These are phyloP conservation scores for Hexamita inflata DNA, from an alignment of 208 protist genomes.

Conservation along the genomic window DNA sequence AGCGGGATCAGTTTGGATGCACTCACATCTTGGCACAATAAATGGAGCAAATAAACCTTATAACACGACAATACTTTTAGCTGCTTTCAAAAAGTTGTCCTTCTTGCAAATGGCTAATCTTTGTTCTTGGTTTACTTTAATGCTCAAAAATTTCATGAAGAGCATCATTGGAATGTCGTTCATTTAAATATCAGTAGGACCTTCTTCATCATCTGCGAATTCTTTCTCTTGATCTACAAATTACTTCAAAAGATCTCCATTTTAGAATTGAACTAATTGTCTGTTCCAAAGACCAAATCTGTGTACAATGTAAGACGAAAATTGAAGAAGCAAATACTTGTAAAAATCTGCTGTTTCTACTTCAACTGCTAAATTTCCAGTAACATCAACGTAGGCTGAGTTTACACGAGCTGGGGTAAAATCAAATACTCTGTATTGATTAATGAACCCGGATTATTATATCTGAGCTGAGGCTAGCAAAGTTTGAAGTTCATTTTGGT, in stretches of 20 bases:
- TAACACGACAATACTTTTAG: too few relatives aligned
- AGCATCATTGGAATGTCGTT: neutral
- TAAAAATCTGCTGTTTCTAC: neutral
- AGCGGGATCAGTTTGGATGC: too few relatives aligned
- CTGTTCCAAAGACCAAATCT: too few relatives aligned
- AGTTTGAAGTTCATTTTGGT: neutral
- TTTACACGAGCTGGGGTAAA: neutral
- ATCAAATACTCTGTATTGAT: neutral
- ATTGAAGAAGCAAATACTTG: neutral
- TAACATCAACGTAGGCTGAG: neutral
- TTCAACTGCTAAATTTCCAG: neutral
- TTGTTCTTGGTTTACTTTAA: neutral
- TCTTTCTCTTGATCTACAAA: neutral
- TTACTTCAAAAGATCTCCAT: neutral
- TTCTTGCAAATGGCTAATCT: too few relatives aligned
- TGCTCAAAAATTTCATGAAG: neutral
- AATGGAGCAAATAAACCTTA: too few relatives aligned
- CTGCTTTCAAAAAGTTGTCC: too few relatives aligned
- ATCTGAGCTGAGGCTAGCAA: neutral
- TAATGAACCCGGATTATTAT: constrained; percentile 2
- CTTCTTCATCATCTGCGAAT: neutral
- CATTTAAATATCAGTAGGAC: too few relatives aligned
- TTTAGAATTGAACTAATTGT: neutral
- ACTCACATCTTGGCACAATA: too few relatives aligned
- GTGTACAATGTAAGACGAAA: neutral